Conservation (phyloP, 2,329 filamentous ascomycete genomes). For the Aspergillus terreus region DNA sequence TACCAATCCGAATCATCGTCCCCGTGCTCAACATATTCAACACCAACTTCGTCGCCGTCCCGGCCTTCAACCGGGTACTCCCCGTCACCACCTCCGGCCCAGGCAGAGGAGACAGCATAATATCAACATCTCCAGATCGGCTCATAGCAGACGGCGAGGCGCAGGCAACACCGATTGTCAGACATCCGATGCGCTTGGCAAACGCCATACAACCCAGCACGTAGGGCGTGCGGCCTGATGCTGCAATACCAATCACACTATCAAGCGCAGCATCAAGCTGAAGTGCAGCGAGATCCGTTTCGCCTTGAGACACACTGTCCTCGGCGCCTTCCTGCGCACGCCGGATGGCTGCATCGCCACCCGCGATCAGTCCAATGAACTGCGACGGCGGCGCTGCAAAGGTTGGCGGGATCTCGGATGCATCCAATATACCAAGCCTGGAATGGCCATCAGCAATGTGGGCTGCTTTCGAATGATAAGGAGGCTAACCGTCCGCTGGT, state of each 20-base stretch:
- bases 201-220: constrained; percentile 37
- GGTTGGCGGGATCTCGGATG: constrained; percentile 42
- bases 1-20: constrained; percentile 40
- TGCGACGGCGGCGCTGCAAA: constrained; percentile 38
- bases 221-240: constrained; percentile 43
- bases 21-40: constrained; percentile 46
- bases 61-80: constrained; percentile 46
- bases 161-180: constrained; percentile 40
- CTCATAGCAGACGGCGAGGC: constrained; percentile 33
- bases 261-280: constrained; percentile 29
- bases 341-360: constrained; percentile 40
- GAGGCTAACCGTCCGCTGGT: constrained; percentile 40
- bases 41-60: constrained; percentile 45
- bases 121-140: constrained; percentile 23
- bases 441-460: background rate
- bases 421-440: constrained; percentile 40
- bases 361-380: constrained; percentile 42
- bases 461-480: background rate
- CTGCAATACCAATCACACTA: constrained; percentile 42
- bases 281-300: constrained; percentile 27
- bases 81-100: constrained; percentile 45
- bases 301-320: constrained; percentile 31
- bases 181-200: constrained; percentile 32
- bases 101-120: constrained; percentile 37
- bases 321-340: constrained; percentile 42